These are phyloP conservation scores for Emergomyces orientalis DNA, from an alignment of 2,329 filamentous ascomycete genomes.

Conservation along the genomic window DNA sequence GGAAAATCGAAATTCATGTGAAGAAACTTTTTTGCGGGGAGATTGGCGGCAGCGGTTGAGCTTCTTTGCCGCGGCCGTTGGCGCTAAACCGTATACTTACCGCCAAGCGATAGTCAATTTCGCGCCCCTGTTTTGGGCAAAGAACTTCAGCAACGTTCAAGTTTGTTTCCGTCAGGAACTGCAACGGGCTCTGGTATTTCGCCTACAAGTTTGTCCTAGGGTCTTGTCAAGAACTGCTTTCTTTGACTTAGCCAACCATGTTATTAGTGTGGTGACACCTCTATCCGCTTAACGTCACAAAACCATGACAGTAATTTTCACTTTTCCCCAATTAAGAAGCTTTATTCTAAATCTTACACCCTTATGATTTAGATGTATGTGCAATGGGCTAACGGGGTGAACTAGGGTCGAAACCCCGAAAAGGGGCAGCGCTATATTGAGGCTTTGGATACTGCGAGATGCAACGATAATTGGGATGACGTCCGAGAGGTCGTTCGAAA, in stretches of 20 bases:
- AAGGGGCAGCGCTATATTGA: conserved; percentile 78
- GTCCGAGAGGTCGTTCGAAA: conserved; percentile 87
- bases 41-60: background rate
- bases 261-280: background rate
- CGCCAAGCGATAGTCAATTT: background rate
- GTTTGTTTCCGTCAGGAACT: background rate
- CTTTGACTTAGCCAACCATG: background rate
- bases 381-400: conserved; percentile 1
- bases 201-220: background rate
- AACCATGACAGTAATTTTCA: conserved; percentile 21
- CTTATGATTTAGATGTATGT: background rate
- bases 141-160: background rate
- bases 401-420: conserved; percentile 34
- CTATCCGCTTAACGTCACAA: background rate
- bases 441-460: conserved; percentile 76
- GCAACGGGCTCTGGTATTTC: background rate
- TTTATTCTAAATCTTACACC: background rate
- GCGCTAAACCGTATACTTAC: conserved; percentile 2
- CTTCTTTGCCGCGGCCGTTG: background rate
- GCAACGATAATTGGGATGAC: conserved; percentile 75
- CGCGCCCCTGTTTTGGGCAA: background rate
- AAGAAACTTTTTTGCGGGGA: conserved; percentile 4
- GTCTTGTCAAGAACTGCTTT: background rate
- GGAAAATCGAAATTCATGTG: background rate
- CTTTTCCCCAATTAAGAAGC: background rate